Evolutionary conservation across 2,329 filamentous ascomycete species (phyloP).

Genomic region (Xylaria sp.): DNA sequence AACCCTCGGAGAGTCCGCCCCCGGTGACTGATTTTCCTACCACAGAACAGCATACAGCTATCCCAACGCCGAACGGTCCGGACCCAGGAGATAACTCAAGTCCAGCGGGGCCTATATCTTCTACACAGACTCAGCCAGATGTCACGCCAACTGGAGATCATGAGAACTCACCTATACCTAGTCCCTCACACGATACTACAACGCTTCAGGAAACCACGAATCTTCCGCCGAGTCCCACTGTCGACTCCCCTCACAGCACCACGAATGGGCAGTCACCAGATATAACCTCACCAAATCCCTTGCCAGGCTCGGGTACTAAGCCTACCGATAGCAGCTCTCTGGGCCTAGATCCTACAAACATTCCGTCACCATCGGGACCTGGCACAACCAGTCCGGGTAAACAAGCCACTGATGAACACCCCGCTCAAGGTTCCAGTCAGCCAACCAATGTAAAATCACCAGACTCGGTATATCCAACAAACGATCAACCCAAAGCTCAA

Average conservation of each 20-base stretch:
- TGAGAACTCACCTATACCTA: background rate
- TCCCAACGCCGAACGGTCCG: background rate
- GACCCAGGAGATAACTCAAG: background rate
- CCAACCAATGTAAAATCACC: background rate
- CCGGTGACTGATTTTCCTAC: background rate
- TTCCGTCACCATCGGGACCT: background rate
- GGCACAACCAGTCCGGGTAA: background rate
- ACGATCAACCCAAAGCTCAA: background rate
- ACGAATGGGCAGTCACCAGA: background rate
- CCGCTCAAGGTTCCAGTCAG: background rate
- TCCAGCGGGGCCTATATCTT: background rate
- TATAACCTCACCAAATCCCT: background rate
- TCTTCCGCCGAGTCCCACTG: background rate
- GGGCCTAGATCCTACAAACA: background rate
- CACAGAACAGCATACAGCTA: background rate
- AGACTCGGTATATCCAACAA: background rate
- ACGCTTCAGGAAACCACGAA: background rate
- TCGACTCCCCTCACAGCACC: too few species aligned
- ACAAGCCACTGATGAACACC: background rate
- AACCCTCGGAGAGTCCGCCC: conserved; percentile 1
- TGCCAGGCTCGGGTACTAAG: background rate
- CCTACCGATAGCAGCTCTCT: background rate
- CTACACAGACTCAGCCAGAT: background rate
- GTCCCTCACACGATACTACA: background rate
- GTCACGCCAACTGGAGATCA: background rate